These are phyloP conservation scores for Paramecium sexaurelia DNA, from an alignment of 73 alveolate species.

Conservation along the genomic window DNA sequence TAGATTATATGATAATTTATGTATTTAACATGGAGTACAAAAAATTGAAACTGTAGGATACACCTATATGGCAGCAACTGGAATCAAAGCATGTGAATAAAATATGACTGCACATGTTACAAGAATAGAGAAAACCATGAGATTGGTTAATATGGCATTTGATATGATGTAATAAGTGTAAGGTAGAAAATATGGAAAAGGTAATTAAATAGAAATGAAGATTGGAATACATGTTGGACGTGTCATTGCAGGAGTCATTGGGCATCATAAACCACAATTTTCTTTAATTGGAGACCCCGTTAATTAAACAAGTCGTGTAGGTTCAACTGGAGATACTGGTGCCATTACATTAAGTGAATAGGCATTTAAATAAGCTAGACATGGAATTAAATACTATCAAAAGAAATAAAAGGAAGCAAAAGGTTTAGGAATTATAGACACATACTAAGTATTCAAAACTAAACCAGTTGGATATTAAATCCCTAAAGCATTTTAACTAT, in stretches of 20 bases:
- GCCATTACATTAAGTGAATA: slow-evolving; percentile 28
- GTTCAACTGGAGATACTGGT: slow-evolving; percentile 79
- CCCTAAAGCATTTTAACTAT: not conserved
- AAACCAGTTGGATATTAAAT: not conserved
- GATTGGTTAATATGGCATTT: slow-evolving; percentile 62
- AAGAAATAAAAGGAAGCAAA: slow-evolving; percentile 64
- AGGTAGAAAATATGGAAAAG: slow-evolving; percentile 66
- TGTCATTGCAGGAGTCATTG: slow-evolving; percentile 97
- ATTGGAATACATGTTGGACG: slow-evolving; percentile 96
- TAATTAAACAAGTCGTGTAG: slow-evolving; percentile 91
- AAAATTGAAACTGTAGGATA: slow-evolving; percentile 87
- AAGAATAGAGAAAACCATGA: slow-evolving; percentile 57
- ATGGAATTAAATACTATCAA: not conserved
- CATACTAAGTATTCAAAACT: slow-evolving; percentile 57
- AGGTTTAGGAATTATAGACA: slow-evolving; percentile 71
- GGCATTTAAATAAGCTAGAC: slow-evolving; percentile 46
- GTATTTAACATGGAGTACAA: slow-evolving; percentile 71
- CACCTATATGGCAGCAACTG: slow-evolving; percentile 88
- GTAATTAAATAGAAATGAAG: slow-evolving; percentile 75
- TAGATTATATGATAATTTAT: slow-evolving; percentile 79
- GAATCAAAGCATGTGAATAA: slow-evolving; percentile 77
- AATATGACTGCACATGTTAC: slow-evolving; percentile 59
- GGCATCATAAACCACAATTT: slow-evolving; percentile 96
- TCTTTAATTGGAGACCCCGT: slow-evolving; percentile 95
- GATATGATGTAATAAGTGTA: slow-evolving; percentile 49